Evolutionary conservation across 78 protist genomes (phyloP), one percentile per base, ranked within the genome.

Genomic region (Planoprotostelium fungivorum): DNA sequence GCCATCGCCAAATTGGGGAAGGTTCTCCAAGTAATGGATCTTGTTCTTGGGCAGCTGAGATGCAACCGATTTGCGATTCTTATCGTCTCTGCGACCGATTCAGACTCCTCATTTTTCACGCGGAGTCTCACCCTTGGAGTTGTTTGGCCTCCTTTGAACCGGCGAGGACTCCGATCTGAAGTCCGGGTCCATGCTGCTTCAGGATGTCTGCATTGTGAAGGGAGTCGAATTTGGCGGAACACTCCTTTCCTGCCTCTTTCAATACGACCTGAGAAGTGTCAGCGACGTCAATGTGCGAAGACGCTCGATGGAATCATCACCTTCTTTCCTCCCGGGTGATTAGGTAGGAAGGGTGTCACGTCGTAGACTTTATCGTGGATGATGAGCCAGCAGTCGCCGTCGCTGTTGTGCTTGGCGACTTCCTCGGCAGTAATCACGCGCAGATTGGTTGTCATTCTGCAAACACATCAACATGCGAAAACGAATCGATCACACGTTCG

Each of bases 251-350:
- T 25, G 73, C 73, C 73, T 51, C 73, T 51, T 51, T 51, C 73
- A 51, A 51, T 25, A 51, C 73, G 73, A 51, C 73, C 73, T 51
- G n/a, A n/a, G n/a, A n/a, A n/a, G n/a, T n/a, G 73, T 51, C 73
- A 5, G 73, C 73, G 73, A 25, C 73, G 16, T 25, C 16, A 51
- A 51, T 51, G 73, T 16, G 73, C 5, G 73, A 51, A 25, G 73
- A 51, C 73, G 73, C 16, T 51, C 73, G 5, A 25, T 51, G 16
- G 73, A 91, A 37, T 38, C n/a, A n/a, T n/a, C n/a, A 94, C 94
- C 29, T 93, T 95, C 83, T 89, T 91, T 0, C 98, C 98, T 38
- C 98, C 98, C 1, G 98, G 98, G 88, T 96, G 98, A 83, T 92
- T 90, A 0, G 89, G 63, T 28, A 92, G 73, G 88, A 93, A 96